Base-by-base conservation (phyloP, 768 basidiomycete species). In the Psilocybe cubensis region DNA sequence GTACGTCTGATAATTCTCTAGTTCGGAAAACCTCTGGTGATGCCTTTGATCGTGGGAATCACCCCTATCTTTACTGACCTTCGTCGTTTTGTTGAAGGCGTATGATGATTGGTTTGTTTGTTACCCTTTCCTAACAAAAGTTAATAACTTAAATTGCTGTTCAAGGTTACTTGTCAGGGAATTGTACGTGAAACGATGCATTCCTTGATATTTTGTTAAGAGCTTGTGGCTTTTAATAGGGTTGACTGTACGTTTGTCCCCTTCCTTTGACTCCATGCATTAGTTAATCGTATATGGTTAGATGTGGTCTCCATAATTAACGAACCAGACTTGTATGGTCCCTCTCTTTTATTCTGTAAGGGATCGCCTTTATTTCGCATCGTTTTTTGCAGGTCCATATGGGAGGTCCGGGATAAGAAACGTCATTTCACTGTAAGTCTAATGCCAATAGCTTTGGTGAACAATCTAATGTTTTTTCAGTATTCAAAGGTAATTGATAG, bases 321-420 rank as follows among this genome's bases (percentile, higher is more conserved):
- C 57, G 79, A 87, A 52, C 87, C 88, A 27, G 96, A 98, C 76
- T 75, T 98, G 83, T 96, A 73, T 52, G 89, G 75, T 31, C 14
- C 14, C 50, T 70, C 6, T 52, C 41, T 56, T 31, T n/a, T n/a
- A n/a, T n/a, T n/a, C n/a, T 29, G 12, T 4, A 14, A 21, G 27
- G 35, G 6, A 8, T 52, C 29, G 20, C 11, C 28, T 27, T 21
- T 4, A 25, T 46, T 29, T 40, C 8, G 29, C 33, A 20, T n/a
- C 49, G 29, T n/a, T 38, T 11, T 3, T 24, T 33, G 18, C 64
- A 91, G 88, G 60, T 92, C 91, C 23, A 94, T 94, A 66, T 94
- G 92, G 94, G 96, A 98, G 75, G 96, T 98, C 17, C 81, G 96
- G 57, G 88, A 89, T 61, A 85, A 85, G 70, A 84, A 89, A 70